Conservation (phyloP, 2,329 filamentous ascomycete species). For the Chaetothyriales sp. region DNA sequence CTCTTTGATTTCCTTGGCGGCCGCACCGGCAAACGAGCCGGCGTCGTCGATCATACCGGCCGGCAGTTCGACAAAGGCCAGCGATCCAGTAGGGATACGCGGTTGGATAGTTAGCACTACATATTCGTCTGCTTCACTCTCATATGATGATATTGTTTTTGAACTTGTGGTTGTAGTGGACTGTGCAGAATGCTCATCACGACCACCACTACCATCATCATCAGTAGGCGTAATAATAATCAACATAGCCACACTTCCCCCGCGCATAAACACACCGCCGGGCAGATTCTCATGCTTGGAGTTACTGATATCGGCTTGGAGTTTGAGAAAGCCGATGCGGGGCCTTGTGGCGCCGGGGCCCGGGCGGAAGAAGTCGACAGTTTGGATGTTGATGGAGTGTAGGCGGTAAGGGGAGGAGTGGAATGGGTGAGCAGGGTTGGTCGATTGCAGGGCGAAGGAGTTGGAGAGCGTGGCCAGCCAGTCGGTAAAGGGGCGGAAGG, state of each 20-base stretch:
- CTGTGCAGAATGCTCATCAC: conserved; percentile 10
- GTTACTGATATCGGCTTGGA: conserved; percentile 42
- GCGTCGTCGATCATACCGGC: conserved; percentile 47
- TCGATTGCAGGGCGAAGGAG: conserved; percentile 35
- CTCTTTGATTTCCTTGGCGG: conserved; percentile 44
- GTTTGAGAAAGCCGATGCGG: conserved; percentile 43
- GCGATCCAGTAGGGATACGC: conserved; percentile 41
- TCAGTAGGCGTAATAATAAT: conserved; percentile 39
- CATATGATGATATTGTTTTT: conserved; percentile 14
- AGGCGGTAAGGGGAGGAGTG: conserved; percentile 39
- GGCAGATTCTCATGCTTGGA: conserved; percentile 38
- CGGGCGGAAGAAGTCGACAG: conserved; percentile 39
- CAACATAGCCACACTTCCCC: conserved; percentile 45
- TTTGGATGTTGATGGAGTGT: conserved; percentile 39
- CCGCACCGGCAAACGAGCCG: conserved; percentile 40
- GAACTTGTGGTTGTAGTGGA: conserved; percentile 6
- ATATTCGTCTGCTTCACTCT: conserved; percentile 29
- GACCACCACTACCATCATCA: conserved; percentile 23
- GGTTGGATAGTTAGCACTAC: conserved; percentile 45
- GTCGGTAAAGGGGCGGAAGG: conserved; percentile 41
- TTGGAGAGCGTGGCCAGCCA: conserved; percentile 40
- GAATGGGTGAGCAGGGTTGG: conserved; percentile 33
- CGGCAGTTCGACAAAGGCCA: conserved; percentile 43
- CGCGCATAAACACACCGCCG: conserved; percentile 44
- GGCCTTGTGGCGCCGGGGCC: conserved; percentile 12